These are phyloP conservation scores for Sclerotiophoma versabilis DNA, from an alignment of 2,329 filamentous ascomycete species.

Conservation along the genomic window DNA sequence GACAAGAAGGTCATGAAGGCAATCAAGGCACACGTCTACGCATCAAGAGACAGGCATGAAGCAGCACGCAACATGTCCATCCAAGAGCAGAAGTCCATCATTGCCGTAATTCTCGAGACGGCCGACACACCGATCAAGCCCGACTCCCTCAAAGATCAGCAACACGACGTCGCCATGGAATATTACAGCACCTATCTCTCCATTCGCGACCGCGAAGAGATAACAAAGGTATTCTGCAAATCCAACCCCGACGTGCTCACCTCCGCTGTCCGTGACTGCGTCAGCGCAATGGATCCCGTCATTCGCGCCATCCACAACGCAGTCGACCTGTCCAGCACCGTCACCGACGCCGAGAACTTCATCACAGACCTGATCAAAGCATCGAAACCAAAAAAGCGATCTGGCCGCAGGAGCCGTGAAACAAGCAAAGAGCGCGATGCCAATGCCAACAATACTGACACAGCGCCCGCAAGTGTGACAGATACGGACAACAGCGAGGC, in stretches of 20 bases:
- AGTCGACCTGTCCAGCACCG: constrained; percentile 73
- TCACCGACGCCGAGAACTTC: constrained; percentile 72
- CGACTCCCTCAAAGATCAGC: constrained; percentile 61
- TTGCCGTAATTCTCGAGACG: constrained; percentile 68
- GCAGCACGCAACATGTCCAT: constrained; percentile 64
- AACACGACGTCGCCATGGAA: constrained; percentile 71
- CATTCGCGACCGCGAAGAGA: constrained; percentile 75
- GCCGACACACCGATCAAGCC: constrained; percentile 54
- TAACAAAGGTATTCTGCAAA: constrained; percentile 71
- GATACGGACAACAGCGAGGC: constrained; percentile 31
- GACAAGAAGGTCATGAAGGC: constrained; percentile 67
- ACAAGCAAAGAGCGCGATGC: constrained; percentile 30
- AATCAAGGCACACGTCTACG: constrained; percentile 65
- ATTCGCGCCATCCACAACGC: constrained; percentile 75
- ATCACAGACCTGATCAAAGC: constrained; percentile 73
- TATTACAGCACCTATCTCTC: constrained; percentile 76
- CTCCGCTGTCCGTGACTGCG: constrained; percentile 67
- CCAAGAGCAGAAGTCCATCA: constrained; percentile 66
- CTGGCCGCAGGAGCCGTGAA: constrained; percentile 32
- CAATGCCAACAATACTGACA: constrained; percentile 19
- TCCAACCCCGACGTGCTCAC: constrained; percentile 77
- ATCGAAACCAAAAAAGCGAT: constrained; percentile 50
- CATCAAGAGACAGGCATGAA: constrained; percentile 64
- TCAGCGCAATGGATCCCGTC: constrained; percentile 75
- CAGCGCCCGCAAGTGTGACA: constrained; percentile 32